Conservation (phyloP, 306 rosid species). For the Fragaria ananassa region DNA sequence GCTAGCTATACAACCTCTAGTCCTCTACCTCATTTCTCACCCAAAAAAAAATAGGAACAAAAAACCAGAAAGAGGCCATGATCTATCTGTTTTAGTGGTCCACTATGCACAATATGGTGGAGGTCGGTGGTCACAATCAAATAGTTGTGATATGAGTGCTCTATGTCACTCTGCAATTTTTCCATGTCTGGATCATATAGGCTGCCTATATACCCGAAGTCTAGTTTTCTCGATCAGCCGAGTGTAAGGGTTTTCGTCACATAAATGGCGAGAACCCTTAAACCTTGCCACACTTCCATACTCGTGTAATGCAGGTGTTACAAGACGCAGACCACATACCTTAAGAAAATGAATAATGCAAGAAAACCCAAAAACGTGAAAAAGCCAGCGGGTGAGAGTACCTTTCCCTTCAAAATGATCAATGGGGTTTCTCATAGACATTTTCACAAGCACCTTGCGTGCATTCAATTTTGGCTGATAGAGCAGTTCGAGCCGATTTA, state of each 20-base stretch:
- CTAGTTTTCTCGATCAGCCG: neutral
- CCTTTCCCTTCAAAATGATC: neutral
- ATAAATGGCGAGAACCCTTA: neutral
- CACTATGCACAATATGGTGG: slow-evolving; percentile 30
- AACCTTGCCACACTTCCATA: neutral
- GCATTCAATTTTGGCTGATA: slow-evolving; percentile 4
- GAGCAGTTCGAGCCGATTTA: neutral
- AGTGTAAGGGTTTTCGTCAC: neutral
- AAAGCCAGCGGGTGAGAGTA: neutral
- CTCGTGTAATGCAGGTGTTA: neutral
- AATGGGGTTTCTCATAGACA: neutral
- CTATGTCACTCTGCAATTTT: neutral
- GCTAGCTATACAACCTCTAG: neutral
- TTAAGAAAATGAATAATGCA: neutral
- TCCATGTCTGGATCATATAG: neutral
- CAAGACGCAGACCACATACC: neutral
- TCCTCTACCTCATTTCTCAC: neutral
- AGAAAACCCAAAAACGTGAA: neutral
- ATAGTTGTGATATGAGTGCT: slow-evolving; percentile 12
- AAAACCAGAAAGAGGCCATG: neutral
- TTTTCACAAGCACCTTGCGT: neutral
- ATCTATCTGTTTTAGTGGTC: slow-evolving; percentile 19
- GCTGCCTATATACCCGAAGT: neutral
- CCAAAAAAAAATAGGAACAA: neutral
- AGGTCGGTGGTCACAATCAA: slow-evolving; percentile 41